phyloP scores from a whole-genome alignment of 2,329 filamentous ascomycete species.

The Macrophomina pseudophaseolina region DNA sequence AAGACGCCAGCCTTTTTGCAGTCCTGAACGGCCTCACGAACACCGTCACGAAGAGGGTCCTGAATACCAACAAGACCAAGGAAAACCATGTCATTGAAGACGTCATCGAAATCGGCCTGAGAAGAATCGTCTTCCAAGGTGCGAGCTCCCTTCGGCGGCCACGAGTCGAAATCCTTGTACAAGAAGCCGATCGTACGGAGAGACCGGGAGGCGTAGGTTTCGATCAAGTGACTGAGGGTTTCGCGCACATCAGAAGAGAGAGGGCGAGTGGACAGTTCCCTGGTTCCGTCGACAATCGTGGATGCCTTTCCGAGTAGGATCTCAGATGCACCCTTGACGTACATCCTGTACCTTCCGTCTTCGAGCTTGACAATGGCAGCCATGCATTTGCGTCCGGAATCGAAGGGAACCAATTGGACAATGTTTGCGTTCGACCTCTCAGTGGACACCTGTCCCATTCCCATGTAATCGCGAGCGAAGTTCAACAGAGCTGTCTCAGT shows the following conservation, averaged over 20 bases:
- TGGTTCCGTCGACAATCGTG: conserved; percentile 65
- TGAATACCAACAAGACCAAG: conserved; percentile 83
- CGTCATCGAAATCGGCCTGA: conserved; percentile 68
- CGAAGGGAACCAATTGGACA: conserved; percentile 63
- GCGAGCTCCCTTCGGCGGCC: conserved; percentile 73
- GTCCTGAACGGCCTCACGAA: conserved; percentile 59
- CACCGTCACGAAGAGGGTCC: conserved; percentile 82
- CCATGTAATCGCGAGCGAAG: conserved; percentile 70
- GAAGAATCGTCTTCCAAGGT: conserved; percentile 65
- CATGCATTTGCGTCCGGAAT: conserved; percentile 73
- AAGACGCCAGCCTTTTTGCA: conserved; percentile 54
- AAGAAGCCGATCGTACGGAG: conserved; percentile 83
- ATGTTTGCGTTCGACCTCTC: conserved; percentile 68
- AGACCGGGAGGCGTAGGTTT: conserved; percentile 77
- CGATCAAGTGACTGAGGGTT: conserved; percentile 70
- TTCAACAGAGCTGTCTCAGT: conserved; percentile 77
- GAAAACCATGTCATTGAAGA: conserved; percentile 74
- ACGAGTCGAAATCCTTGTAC: conserved; percentile 80
- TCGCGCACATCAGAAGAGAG: conserved; percentile 64
- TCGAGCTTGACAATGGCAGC: conserved; percentile 64
- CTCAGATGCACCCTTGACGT: conserved; percentile 58
- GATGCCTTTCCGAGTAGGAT: conserved; percentile 56
- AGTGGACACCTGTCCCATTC: conserved; percentile 64
- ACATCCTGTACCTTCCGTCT: conserved; percentile 62
- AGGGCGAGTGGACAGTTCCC: conserved; percentile 57